Base-by-base conservation (phyloP, 176 grass and related monocot species). In the Hsuehochloa calcarea region DNA sequence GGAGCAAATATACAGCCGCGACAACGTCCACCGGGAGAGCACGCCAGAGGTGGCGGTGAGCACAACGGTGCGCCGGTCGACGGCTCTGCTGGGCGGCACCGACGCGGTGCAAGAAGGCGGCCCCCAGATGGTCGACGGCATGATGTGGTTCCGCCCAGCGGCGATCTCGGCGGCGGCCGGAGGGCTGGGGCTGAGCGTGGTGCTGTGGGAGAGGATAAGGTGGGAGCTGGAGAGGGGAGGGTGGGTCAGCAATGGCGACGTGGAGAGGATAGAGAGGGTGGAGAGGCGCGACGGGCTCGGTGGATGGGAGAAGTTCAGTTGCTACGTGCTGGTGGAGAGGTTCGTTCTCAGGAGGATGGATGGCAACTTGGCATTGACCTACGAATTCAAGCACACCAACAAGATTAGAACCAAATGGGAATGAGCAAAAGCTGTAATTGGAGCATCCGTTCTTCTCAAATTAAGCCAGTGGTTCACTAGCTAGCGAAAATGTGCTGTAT, bases 261-360 rank as follows among this genome's bases (percentile, higher is more conserved):
- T 2, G 44, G 58, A 68, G 61, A 55, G 46, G 61, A 22, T 82
- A 54, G 16, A 83, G 49, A 62, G 52, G 29, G 56, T 47, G 8
- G 78, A 61, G 71, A 55, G 69, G 80, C 68, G 37, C 27, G 70
- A 46, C 14, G 26, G 8, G 56, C 17, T 51, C 40, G 68, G 41
- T 14, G 7, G 3, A 6, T 79, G 84, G 74, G 8, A 10, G 6
- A 60, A 85, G 65, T 78, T 85, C 37, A 12, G 39, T 0, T 85
- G 84, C 74, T 85, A 70, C 55, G 7, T 89, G 40, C 70, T 92
- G 23, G 34, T 92, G 46, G 90, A 92, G 55, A 89, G 82, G 70
- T 86, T 84, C 59, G 41, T 78, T 17, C 56, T 92, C n/a, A 73
- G 26, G 55, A 78, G 82, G 77, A 86, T 79, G 80, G 82, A 89